Evolutionary conservation across 352 stramenopile genomes (phyloP), one percentile per base, ranked within the genome.

Genomic region (Globisporangium canariense): DNA sequence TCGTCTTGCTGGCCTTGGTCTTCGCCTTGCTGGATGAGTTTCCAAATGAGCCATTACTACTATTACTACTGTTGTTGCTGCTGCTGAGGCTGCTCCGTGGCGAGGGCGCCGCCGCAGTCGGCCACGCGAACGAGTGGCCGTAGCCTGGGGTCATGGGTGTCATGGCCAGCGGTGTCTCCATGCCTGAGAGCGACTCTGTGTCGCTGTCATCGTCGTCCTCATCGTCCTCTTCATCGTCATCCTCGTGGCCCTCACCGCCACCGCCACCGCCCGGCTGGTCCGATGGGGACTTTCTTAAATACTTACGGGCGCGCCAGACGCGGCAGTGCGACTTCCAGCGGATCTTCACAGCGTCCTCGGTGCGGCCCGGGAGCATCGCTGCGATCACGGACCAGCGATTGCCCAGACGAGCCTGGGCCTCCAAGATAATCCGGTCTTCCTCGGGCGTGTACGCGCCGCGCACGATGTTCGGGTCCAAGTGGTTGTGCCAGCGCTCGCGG

Each of bases 271-370:
- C 62, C 0, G 62, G 60, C 28, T 52, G 28, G 32, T 69, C 59
- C 20, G 36, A 40, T 13, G 74, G 65, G 47, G 74, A 72, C 68
- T 92, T 92, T 49, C 83, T 79, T 74, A 92, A 73, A 69, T 92
- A 92, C 71, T 92, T 92, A 60, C 81, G 81, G 60, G 83, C 83
- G 57, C 83, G 81, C 85, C 85, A 93, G 25, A 93, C 72, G 52
- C 86, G 85, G 70, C 87, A 94, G 64, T 94, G 76, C 60, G 86
- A 93, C 67, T 97, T 97, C 89, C 90, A 97, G 47, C 88, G 85
- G 71, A 97, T 97, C 85, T 97, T 97, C 61, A 97, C 86, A 13
- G 86, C 84, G 63, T 97, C 94, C 65, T 97, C 90, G 0, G 89
- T 96, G 43, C 91, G 78, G 2, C 91, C 91, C 0, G 84, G 83